Evolutionary conservation across 805 yeast genomes (phyloP), one percentile per base, ranked within the genome.

Genomic region (Myxozyma neglecta): DNA sequence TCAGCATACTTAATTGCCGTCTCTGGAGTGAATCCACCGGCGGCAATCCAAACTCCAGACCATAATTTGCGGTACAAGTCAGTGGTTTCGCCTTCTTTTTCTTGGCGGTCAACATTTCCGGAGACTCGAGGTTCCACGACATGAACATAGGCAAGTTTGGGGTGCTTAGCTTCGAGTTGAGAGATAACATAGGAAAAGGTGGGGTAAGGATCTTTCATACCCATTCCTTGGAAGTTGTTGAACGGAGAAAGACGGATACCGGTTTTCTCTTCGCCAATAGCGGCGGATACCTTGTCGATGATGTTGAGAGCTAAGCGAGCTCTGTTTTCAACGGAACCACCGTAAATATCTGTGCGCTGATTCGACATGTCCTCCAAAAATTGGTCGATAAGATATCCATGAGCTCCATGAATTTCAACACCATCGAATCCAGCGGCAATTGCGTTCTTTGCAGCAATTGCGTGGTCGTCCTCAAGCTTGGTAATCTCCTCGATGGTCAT

Each of bases 361-460:
- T 86, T 84, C 42, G 81, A 72, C n/a, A 71, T 65, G 1, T 74
- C 72, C 37, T 81, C 75, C 42, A 81, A 67, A 68, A 86, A 85
- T 63, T 78, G 76, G 66, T 79, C 77, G 47, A 81, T 63, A 50
- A 85, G 72, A 68, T 82, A 84, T 0, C 89, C 89, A 70, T 85
- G 83, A 39, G 90, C 90, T 35, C 76, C 79, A 71, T 86, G 89
- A 63, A 86, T 74, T 69, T 85, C 89, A 45, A 87, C 81, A 68
- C 86, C 85, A 72, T 87, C 90, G 54, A 82, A 80, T 0, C 85
- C 84, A 10, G 84, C 79, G 3, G 75, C 78, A 40, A 79, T 73
- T 2, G 88, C 83, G 65, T 78, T 77, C 64, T 76, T 74, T 1
- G 88, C 85, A 16, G 87, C 85, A 0, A 67, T 66, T 10, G 76